These are phyloP conservation scores for Sanghuangporus sanghuang DNA, from an alignment of 1,284 basidiomycete species.

Conservation along the genomic window DNA sequence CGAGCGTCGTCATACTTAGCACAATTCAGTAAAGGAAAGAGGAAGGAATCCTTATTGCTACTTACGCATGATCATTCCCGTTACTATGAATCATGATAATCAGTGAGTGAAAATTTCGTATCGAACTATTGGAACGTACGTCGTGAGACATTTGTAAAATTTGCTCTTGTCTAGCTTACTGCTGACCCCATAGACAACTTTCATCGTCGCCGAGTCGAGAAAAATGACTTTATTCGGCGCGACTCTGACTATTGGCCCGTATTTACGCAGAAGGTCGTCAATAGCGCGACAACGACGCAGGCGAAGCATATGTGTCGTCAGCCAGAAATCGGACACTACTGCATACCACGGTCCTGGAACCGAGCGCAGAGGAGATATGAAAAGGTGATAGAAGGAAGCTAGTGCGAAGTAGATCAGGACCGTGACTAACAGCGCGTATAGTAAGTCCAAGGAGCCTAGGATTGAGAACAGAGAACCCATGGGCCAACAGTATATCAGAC, in stretches of 20 bases:
- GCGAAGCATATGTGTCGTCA: constrained; percentile 17
- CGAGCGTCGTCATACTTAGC: constrained; percentile 20
- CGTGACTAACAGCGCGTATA: not conserved
- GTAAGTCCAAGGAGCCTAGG: not conserved
- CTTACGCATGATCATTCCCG: constrained; percentile 23
- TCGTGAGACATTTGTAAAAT: constrained; percentile 25
- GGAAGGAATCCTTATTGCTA: not conserved
- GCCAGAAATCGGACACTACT: constrained; percentile 20
- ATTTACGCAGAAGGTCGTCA: constrained; percentile 18
- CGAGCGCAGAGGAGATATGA: constrained; percentile 20
- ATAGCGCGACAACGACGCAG: constrained; percentile 20
- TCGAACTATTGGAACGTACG: constrained; percentile 1
- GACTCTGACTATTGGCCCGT: constrained; percentile 22
- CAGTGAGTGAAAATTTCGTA: not conserved
- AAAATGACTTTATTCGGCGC: constrained; percentile 21
- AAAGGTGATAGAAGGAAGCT: constrained; percentile 16
- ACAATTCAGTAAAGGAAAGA: not conserved
- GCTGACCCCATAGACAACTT: constrained; percentile 19
- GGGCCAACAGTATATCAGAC: not conserved
- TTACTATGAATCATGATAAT: constrained; percentile 13
- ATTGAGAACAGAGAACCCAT: not conserved
- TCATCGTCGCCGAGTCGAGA: constrained; percentile 16
- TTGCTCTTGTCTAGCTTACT: constrained; percentile 19
- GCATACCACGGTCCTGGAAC: constrained; percentile 25
- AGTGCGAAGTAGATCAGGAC: not conserved